Percentiles rank a stretch among this genome's conserved stretches.
phyloP scores from a whole-genome alignment of 306 rosid genomes.

The Cucurbita moschata region DNA sequence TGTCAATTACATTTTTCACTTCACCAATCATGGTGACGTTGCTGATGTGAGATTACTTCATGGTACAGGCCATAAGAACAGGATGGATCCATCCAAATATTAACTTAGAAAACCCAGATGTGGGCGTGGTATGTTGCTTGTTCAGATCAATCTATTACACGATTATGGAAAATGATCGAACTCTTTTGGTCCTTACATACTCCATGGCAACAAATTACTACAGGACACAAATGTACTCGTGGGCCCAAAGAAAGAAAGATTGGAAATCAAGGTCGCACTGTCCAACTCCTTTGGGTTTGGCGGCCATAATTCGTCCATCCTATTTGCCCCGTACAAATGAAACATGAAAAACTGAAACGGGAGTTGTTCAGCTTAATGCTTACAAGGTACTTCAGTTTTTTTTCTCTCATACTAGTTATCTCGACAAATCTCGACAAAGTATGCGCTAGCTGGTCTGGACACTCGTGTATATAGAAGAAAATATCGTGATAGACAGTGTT shows the following conservation, averaged over 20 bases:
- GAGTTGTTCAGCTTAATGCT: not conserved
- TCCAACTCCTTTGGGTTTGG: conserved; percentile 96
- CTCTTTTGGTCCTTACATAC: not conserved
- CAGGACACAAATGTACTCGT: conserved; percentile 72
- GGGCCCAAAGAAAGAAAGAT: conserved; percentile 76
- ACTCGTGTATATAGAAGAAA: too few relatives aligned
- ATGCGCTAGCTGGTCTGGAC: too few relatives aligned
- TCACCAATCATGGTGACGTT: not conserved
- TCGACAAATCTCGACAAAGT: not conserved
- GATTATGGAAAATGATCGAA: not conserved
- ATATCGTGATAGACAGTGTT: not conserved
- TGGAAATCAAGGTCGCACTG: conserved; percentile 69
- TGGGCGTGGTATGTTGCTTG: conserved; percentile 54
- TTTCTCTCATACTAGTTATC: too few relatives aligned
- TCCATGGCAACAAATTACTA: not conserved
- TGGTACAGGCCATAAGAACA: conserved; percentile 64
- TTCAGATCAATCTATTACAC: not conserved
- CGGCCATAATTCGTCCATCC: conserved; percentile 88
- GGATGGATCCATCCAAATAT: conserved; percentile 98
- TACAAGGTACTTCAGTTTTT: not conserved
- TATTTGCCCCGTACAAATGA: conserved; percentile 80
- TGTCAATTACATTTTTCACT: not conserved
- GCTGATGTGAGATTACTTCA: conserved; percentile 7
- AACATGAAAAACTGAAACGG: not conserved
- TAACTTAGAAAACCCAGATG: conserved; percentile 80